Conservation (phyloP, 2,329 filamentous ascomycete genomes). For the Fusarium siculi region DNA sequence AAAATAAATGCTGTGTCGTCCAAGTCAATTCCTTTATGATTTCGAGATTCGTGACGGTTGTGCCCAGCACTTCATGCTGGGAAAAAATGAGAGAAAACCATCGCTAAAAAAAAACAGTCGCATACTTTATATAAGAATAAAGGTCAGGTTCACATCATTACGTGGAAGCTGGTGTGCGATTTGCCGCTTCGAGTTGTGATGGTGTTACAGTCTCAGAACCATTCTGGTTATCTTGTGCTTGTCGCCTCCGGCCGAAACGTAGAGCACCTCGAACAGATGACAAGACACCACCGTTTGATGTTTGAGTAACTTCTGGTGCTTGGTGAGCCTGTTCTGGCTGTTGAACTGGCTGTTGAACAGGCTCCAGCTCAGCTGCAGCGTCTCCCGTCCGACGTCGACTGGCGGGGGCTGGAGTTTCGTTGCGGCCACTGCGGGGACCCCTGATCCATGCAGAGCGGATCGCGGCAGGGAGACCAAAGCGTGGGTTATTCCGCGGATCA, state of each 20-base stretch:
- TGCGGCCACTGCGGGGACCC: constrained; percentile 18
- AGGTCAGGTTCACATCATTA: constrained; percentile 17
- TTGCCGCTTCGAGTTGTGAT: constrained; percentile 60
- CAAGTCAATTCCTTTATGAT: constrained; percentile 42
- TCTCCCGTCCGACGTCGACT: constrained; percentile 27
- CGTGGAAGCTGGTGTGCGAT: constrained; percentile 41
- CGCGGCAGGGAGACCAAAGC: constrained; percentile 60
- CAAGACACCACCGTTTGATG: constrained; percentile 41
- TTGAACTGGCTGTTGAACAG: constrained; percentile 18
- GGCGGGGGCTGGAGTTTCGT: neutral
- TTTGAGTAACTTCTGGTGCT: constrained; percentile 20
- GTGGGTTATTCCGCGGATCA: constrained; percentile 53
- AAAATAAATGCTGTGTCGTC: constrained; percentile 44
- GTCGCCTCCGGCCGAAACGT: constrained; percentile 46
- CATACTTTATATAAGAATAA: constrained; percentile 36
- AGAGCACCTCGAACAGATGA: constrained; percentile 49
- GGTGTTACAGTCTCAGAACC: constrained; percentile 51
- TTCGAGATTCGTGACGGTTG: constrained; percentile 44
- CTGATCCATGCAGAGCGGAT: constrained; percentile 55
- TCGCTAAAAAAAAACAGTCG: constrained; percentile 41
- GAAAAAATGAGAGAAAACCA: constrained; percentile 46
- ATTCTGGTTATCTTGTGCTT: constrained; percentile 24
- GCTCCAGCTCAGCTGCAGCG: constrained; percentile 12
- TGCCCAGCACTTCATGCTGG: constrained; percentile 29
- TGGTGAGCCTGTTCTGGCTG: constrained; percentile 20